Base-by-base conservation (phyloP, 2,329 filamentous ascomycete species). In the Aspergillus persii region DNA sequence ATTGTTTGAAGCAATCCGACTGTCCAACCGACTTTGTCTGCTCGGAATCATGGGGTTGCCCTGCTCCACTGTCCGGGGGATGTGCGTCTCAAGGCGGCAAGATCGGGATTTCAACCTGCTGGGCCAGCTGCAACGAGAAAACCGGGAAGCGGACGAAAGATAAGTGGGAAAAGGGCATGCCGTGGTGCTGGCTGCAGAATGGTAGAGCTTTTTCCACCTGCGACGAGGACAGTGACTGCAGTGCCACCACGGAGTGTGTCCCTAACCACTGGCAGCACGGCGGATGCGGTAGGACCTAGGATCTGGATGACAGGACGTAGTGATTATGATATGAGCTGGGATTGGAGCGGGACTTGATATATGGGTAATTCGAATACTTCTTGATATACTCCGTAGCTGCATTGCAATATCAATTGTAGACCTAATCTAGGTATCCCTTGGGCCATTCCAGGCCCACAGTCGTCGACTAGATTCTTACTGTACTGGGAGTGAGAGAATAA, bases 121-220 rank as follows among this genome's bases (percentile, higher is more conserved):
- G 51, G 51, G 46, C 36, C 26, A 53, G 51, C 51, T 53, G 51
- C 51, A 53, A 53, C 7, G 36, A 53, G 23, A 53, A 53, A 29
- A 53, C 51, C 15, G 51, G 51, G 36, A 46, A 53, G 51, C 36
- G 51, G 7, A 53, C 51, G 36, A 53, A 53, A 5, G 51, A 53
- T 46, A 5, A 30, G 26, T 53, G 51, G 51, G 51, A 53, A 31
- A 3, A 53, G 51, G 36, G 51, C 2, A 53, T 53, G 51, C 5
- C 51, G 7, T 53, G 51, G 51, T 53, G 36, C 36, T 53, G 51
- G 51, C 23, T 53, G 36, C 18, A 53, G 51, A n/a, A 44, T 44
- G 18, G 7, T 1, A 3, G 36, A 15, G n/a, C 6, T 2, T 53
- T 53, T 53, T 26, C 51, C 15, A 53, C 36, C 26, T 53, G 51